Evolutionary conservation across 2,329 filamentous ascomycete genomes (phyloP).

Genomic region (Paradendryphiella salina): DNA sequence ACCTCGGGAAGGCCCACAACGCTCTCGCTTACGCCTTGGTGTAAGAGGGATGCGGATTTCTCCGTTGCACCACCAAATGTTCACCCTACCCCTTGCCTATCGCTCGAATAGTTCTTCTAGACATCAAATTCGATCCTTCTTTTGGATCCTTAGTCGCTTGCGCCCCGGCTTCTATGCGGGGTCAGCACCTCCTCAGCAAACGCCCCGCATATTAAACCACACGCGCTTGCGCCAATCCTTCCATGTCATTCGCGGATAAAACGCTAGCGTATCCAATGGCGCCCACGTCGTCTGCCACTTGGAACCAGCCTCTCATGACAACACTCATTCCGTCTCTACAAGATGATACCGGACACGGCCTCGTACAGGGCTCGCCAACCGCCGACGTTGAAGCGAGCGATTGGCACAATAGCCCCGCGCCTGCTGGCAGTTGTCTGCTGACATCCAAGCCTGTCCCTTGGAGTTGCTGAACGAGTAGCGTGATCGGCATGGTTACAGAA

Average conservation of each 20-base stretch:
- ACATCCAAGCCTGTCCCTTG: background rate
- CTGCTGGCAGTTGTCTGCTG: constrained; percentile 1
- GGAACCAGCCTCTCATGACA: background rate
- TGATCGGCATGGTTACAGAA: background rate
- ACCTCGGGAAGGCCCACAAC: constrained; percentile 7
- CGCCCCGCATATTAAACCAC: constrained; percentile 2
- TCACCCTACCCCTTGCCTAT: background rate
- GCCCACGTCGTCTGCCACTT: background rate
- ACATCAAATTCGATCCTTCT: background rate
- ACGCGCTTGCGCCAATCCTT: background rate
- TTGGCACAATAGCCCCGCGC: background rate
- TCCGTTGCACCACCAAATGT: background rate
- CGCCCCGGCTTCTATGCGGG: background rate
- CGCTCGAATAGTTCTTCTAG: background rate
- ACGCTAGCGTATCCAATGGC: background rate
- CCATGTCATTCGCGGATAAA: constrained; percentile 2
- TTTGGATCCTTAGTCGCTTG: background rate
- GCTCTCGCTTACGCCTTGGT: constrained; percentile 3
- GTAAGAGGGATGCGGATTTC: background rate
- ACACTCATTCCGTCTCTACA: background rate
- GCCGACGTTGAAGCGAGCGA: background rate
- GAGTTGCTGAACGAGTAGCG: background rate
- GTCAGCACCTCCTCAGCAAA: constrained; percentile 3
- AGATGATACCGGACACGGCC: background rate
- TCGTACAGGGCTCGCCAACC: constrained; percentile 1